phyloP scores from a whole-genome alignment of 225 moss, liverwort and hornwort genomes.

The Bryum argenteum region DNA sequence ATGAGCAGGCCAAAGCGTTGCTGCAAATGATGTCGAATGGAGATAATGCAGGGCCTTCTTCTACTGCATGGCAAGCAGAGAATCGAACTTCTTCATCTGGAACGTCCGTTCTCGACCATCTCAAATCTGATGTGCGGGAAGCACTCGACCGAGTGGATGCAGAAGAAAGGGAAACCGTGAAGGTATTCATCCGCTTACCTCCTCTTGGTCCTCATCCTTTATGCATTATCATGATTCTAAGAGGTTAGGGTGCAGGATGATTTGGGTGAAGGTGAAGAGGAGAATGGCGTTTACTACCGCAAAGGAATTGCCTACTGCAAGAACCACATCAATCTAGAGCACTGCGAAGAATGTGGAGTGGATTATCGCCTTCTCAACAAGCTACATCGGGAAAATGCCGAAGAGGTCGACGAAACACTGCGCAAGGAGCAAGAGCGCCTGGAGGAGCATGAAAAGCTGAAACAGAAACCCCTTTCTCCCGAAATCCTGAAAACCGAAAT shows the following conservation, averaged over 20 bases:
- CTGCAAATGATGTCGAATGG: conserved; percentile 32
- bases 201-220: not conserved
- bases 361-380: conserved; percentile 56
- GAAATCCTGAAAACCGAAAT: conserved; percentile 10
- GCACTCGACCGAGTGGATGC: conserved; percentile 46
- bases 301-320: conserved; percentile 46
- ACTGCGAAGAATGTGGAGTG: conserved; percentile 42
- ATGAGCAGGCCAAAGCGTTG: conserved; percentile 46
- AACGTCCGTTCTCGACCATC: conserved; percentile 26
- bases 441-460: conserved; percentile 35
- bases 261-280: conserved; percentile 33
- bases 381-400: conserved; percentile 36
- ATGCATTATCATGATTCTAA: not conserved
- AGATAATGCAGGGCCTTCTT: conserved; percentile 1
- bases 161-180: conserved; percentile 21
- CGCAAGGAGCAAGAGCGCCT: conserved; percentile 47
- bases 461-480: not conserved
- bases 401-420: conserved; percentile 23
- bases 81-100: conserved; percentile 2
- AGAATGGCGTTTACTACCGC: conserved; percentile 32
- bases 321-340: conserved; percentile 40
- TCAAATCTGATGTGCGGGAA: conserved; percentile 44
- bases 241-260: conserved; percentile 23
- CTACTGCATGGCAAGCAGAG: conserved; percentile 16
- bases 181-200: conserved; percentile 25